Percentiles rank a stretch among this genome's conserved stretches.
Evolutionary conservation across 2,329 filamentous ascomycete genomes (phyloP).

Genomic region (Hirsutella rhossiliensis): DNA sequence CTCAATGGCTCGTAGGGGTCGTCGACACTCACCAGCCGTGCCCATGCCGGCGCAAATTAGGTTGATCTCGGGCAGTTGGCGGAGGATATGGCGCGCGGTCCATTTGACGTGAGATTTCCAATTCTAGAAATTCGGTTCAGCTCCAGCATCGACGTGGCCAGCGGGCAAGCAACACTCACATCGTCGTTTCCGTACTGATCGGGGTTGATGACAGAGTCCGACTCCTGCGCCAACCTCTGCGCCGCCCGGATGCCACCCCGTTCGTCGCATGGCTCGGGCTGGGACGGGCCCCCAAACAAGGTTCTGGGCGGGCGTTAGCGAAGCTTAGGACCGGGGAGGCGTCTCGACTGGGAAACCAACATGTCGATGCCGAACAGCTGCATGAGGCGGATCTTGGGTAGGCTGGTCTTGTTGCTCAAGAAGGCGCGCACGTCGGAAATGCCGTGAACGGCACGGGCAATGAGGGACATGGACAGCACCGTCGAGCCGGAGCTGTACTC

Average conservation of each 20-base stretch:
- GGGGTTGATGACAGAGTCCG: conserved; percentile 34
- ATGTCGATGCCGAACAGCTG: conserved; percentile 47
- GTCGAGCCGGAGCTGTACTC: conserved; percentile 53
- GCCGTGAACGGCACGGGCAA: conserved; percentile 37
- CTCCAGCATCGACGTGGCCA: neutral
- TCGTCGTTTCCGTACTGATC: conserved; percentile 44
- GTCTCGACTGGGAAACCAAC: conserved; percentile 12
- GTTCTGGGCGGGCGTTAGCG: conserved; percentile 19
- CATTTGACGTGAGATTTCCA: conserved; percentile 43
- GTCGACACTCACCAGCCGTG: conserved; percentile 30
- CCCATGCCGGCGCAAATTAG: conserved; percentile 46
- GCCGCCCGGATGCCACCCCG: conserved; percentile 41
- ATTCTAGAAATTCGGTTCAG: conserved; percentile 23
- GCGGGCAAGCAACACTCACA: conserved; percentile 7
- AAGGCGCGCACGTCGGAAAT: conserved; percentile 40
- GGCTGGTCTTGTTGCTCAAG: conserved; percentile 45
- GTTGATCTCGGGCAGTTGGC: conserved; percentile 42
- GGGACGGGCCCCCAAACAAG: conserved; percentile 45
- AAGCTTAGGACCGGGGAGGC: neutral
- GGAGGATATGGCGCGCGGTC: conserved; percentile 46
- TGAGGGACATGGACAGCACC: conserved; percentile 46
- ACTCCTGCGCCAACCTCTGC: conserved; percentile 25
- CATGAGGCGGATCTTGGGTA: conserved; percentile 40
- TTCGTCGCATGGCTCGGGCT: conserved; percentile 40
- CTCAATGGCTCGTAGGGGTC: no score